Evolutionary conservation across 768 basidiomycete species (phyloP), one percentile per base, ranked within the genome.

Genomic region (Boletus pseudopeckii): DNA sequence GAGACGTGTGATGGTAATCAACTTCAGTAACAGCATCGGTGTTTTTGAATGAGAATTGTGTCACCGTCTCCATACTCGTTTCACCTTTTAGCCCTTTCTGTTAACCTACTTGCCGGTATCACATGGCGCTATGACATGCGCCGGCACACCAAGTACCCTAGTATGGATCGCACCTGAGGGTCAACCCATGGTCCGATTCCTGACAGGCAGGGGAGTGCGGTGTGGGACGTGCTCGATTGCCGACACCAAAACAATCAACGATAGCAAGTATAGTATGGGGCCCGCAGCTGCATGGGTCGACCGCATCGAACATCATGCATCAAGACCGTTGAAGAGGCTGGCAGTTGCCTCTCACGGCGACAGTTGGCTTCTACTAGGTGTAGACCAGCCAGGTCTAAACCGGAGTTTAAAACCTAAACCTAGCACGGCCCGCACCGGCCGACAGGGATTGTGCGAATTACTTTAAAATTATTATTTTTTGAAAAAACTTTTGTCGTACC

Each of bases 91-190:
- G 53, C 56, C 60, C 56, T 62, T 65, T 58, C 46, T 47, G 22
- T 44, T 45, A 43, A 46, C 64, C 49, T 64, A 57, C 59, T 65
- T 67, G 63, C 64, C 65, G 64, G 52, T n/a, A 62, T 65, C 64
- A 62, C 64, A 53, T 62, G 64, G 49, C 10, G 10, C 43, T 50
- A 56, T 20, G 45, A 41, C 53, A 58, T 48, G 43, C 30, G 10
- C 30, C 10, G 33, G 26, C 52, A 22, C 40, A 39, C 46, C 38
- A 41, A 44, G 43, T 34, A 26, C 40, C 51, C 48, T 38, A 15
- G 43, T 34, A 42, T 33, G 38, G 28, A 33, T 18, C 24, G 41
- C 44, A 1, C 50, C 50, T 45, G 53, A 54, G 30, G 42, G 59
- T 48, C 43, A 30, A 14, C n/a, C n/a, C 48, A 44, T 44, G 51